A percentile compares a stretch with the other conserved stretches of the same genome.
These are phyloP conservation scores for Tolypocladium sp. DNA, from an alignment of 2,329 filamentous ascomycete species.

Conservation along the genomic window DNA sequence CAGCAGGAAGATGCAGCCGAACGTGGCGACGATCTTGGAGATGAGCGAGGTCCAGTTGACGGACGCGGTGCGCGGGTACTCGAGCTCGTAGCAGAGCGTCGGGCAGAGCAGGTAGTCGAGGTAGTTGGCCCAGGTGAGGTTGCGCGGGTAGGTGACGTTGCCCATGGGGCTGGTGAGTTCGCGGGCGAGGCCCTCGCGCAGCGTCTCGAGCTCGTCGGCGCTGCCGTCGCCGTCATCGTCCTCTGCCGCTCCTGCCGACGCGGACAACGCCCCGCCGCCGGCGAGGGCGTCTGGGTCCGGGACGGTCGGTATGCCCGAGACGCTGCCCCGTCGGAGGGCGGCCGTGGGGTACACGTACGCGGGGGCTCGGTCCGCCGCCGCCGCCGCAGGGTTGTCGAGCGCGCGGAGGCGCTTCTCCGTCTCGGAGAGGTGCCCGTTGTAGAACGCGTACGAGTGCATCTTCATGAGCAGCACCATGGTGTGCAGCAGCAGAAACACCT, in stretches of 20 bases:
- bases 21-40: constrained; percentile 80
- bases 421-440: constrained; percentile 90
- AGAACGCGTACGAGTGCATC: constrained; percentile 97
- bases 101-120: constrained; percentile 83
- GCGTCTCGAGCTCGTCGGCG: constrained; percentile 48
- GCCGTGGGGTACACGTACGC: constrained; percentile 68
- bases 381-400: constrained; percentile 62
- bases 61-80: constrained; percentile 74
- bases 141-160: constrained; percentile 80
- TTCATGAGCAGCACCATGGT: constrained; percentile 94
- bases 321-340: constrained; percentile 36
- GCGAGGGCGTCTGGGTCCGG: constrained; percentile 1
- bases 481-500: constrained; percentile 90
- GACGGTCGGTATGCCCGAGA: constrained; percentile 7
- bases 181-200: constrained; percentile 79
- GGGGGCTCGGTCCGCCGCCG: constrained; percentile 48
- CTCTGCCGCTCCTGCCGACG: background rate
- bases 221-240: constrained; percentile 12
- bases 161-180: constrained; percentile 89
- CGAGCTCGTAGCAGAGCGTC: constrained; percentile 93
- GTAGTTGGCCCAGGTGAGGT: constrained; percentile 77
- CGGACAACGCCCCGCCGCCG: constrained; percentile 2
- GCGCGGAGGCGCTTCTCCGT: constrained; percentile 71
- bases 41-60: constrained; percentile 74
- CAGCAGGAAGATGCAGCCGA: constrained; percentile 92